phyloP scores from a whole-genome alignment of 2,329 filamentous ascomycete species.

The Septoria petroselini region DNA sequence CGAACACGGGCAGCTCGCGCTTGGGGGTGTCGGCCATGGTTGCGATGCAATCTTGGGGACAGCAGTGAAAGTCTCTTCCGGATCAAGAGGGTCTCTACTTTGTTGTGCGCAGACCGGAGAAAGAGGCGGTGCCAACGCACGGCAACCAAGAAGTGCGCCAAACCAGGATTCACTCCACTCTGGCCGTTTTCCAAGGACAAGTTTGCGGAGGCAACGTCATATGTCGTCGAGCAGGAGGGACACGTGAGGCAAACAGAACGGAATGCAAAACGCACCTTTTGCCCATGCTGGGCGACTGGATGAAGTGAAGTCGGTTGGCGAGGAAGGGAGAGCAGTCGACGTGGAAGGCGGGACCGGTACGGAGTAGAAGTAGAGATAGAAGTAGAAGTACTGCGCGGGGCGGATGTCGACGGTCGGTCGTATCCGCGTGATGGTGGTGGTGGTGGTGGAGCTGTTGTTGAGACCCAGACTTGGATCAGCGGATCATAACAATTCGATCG shows the following conservation, averaged over 20 bases:
- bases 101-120: neutral
- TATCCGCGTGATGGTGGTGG: neutral
- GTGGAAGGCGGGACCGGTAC: too few species aligned
- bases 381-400: too few species aligned
- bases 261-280: slow-evolving; percentile 31
- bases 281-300: slow-evolving; percentile 29
- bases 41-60: neutral
- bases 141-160: neutral
- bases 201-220: slow-evolving; percentile 18
- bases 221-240: neutral
- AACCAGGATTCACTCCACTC: slow-evolving; percentile 10
- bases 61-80: neutral
- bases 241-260: slow-evolving; percentile 14
- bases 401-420: too few species aligned
- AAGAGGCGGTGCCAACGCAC: slow-evolving; percentile 8
- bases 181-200: neutral
- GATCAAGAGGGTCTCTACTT: neutral
- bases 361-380: too few species aligned
- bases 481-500: too few species aligned
- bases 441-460: neutral
- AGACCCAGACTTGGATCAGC: too few species aligned
- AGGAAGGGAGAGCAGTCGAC: too few species aligned
- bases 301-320: too few species aligned
- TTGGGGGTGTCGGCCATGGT: slow-evolving; percentile 27
- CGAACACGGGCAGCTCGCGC: slow-evolving; percentile 29